Evolutionary conservation across 163 green algal genomes (phyloP), one percentile per base, ranked within the genome.

Genomic region (Coccomyxa subellipsoidea): DNA sequence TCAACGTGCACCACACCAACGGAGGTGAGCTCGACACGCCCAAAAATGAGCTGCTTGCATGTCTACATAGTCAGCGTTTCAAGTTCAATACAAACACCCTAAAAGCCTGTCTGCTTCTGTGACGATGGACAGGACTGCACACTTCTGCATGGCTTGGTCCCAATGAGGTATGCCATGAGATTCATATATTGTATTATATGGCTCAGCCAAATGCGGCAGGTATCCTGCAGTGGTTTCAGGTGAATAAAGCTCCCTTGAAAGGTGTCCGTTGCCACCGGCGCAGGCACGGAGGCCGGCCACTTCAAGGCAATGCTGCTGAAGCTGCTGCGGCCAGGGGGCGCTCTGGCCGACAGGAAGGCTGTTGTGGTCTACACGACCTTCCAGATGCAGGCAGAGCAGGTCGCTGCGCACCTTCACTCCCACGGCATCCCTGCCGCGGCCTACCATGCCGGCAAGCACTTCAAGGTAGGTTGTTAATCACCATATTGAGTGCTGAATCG

Each of bases 321-420:
- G 38, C 82, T 92, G 37, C 80, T 93, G 29, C 5, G 38, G 71
- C 59, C 79, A 0, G 75, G 21, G 76, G 73, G 66, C 10, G 27
- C 29, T 18, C 66, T 73, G 27, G 66, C 66, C 18, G 27, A 32
- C 29, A 77, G 79, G 18, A 8, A 32, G 25, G 88, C 81, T 2
- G 86, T 89, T 54, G 93, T 97, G 54, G 91, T 96, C 54, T 97
- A 96, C 82, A 89, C 88, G 27, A 87, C 83, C 53, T 96, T 94
- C 76, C 90, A 93, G 84, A 76, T 78, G 7, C 88, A 93, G 38
- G 90, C 91, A 23, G 90, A 96, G 76, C 78, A 90, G 34, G 71
- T 95, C 54, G 93, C 94, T 0, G 81, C 77, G 1, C 82, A 84
- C 76, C 87, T 98, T 37, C 85, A 86, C 47, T 85, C 83, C 1